phyloP scores from a whole-genome alignment of 179 eudicot species.

The Corrigiola litoralis region DNA sequence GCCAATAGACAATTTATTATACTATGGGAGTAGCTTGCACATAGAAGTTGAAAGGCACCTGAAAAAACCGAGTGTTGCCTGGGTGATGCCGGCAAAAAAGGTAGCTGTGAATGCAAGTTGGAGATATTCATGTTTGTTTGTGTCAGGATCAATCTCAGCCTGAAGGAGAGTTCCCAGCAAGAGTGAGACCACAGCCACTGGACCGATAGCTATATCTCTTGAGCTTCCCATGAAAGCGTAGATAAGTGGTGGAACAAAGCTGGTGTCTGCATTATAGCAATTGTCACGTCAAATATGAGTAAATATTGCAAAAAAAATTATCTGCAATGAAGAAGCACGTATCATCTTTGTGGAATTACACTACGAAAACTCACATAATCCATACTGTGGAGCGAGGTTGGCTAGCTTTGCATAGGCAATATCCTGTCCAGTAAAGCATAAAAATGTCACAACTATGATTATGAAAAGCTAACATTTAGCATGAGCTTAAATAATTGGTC shows the following conservation, averaged over 20 bases:
- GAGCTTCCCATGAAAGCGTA: constrained; percentile 91
- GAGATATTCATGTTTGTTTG: constrained; percentile 34
- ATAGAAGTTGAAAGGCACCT: constrained; percentile 5
- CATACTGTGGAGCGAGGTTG: constrained; percentile 50
- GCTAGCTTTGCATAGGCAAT: constrained; percentile 83
- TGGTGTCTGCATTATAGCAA: constrained; percentile 43
- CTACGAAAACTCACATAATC: constrained; percentile 54
- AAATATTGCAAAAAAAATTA: no score
- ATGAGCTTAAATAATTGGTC: no score
- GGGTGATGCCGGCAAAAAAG: constrained; percentile 66
- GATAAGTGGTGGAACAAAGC: constrained; percentile 78
- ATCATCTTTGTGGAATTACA: neutral
- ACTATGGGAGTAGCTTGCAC: neutral
- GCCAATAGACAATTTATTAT: no score
- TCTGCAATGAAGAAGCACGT: no score
- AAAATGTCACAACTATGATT: no score
- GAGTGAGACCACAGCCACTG: constrained; percentile 83
- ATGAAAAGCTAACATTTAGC: no score
- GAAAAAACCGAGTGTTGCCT: constrained; percentile 28
- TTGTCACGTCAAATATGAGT: neutral
- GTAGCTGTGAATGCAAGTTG: constrained; percentile 76
- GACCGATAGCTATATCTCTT: constrained; percentile 86
- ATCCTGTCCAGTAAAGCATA: constrained; percentile 34
- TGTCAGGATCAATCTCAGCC: constrained; percentile 47
- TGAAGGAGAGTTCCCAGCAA: constrained; percentile 54